These are phyloP conservation scores for Madurella mycetomatis DNA, from an alignment of 2,329 filamentous ascomycete genomes.

Conservation along the genomic window DNA sequence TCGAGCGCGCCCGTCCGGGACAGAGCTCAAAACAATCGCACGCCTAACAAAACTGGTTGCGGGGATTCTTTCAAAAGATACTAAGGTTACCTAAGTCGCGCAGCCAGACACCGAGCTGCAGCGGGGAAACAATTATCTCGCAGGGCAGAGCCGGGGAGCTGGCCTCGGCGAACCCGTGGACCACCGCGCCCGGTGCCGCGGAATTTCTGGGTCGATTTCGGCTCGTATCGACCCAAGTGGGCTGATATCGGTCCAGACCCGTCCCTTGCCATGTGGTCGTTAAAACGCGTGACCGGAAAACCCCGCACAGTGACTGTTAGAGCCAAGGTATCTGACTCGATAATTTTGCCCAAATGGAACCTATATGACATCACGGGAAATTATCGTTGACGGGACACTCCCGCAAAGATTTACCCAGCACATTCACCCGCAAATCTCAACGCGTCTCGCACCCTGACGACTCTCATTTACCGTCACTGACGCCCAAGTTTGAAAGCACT, in stretches of 20 bases:
- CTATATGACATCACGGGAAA: conserved; percentile 18
- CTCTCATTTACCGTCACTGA: no score
- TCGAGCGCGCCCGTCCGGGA: no score
- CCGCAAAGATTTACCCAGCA: no score
- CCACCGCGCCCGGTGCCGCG: no score
- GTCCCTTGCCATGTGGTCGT: conserved; percentile 3
- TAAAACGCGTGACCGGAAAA: conserved; percentile 25
- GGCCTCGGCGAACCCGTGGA: not conserved
- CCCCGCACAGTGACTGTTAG: conserved; percentile 22
- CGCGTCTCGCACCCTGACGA: no score
- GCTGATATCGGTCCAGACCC: conserved; percentile 14
- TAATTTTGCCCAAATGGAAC: not conserved
- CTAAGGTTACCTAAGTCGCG: no score
- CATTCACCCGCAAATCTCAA: no score
- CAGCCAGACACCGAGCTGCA: no score
- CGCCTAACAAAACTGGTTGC: no score
- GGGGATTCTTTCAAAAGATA: no score
- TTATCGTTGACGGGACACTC: conserved; percentile 19
- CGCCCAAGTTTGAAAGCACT: no score
- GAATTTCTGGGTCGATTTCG: conserved; percentile 6
- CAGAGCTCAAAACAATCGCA: no score
- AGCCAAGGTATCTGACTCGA: not conserved
- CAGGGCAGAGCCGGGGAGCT: not conserved
- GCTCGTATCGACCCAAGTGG: conserved; percentile 7
- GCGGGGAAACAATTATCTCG: conserved; percentile 1